A percentile compares a stretch with the other conserved stretches of the same genome.
phyloP scores from a whole-genome alignment of 2,329 filamentous ascomycete genomes.

The Colletotrichum sp. region DNA sequence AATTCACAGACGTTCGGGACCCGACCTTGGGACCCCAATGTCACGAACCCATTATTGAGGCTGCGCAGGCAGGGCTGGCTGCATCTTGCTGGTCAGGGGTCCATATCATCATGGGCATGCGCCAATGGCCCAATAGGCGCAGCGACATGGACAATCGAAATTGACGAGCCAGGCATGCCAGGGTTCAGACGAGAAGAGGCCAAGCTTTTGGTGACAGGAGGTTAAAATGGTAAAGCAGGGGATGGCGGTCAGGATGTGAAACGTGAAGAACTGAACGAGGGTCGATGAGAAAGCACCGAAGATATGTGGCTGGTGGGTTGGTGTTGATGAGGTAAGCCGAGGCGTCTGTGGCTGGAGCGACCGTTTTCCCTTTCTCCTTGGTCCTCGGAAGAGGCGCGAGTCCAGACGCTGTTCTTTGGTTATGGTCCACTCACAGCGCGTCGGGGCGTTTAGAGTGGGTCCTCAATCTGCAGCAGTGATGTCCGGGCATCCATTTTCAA shows the following conservation, averaged over 20 bases:
- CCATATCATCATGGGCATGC: background rate
- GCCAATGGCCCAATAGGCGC: background rate
- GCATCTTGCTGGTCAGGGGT: background rate
- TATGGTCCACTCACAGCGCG: background rate
- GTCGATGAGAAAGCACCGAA: background rate
- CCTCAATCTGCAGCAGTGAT: background rate
- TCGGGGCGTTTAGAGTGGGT: background rate
- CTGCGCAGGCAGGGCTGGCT: background rate
- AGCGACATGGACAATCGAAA: background rate
- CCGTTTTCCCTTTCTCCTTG: background rate
- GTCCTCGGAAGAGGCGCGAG: background rate
- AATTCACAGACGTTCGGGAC: background rate
- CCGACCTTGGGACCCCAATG: background rate
- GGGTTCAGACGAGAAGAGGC: conserved; percentile 14
- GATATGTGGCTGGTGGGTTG: background rate
- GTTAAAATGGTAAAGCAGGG: conserved; percentile 5
- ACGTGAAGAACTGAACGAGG: background rate
- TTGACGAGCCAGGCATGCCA: background rate
- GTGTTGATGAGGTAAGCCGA: background rate
- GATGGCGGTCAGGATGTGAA: background rate
- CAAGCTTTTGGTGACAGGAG: conserved; percentile 21
- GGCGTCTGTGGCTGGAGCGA: background rate
- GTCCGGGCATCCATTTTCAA: background rate
- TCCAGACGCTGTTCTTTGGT: background rate
- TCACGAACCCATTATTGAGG: background rate